Evolutionary conservation across 2,329 filamentous ascomycete genomes (phyloP).

Genomic region (Colletotrichum sp.): DNA sequence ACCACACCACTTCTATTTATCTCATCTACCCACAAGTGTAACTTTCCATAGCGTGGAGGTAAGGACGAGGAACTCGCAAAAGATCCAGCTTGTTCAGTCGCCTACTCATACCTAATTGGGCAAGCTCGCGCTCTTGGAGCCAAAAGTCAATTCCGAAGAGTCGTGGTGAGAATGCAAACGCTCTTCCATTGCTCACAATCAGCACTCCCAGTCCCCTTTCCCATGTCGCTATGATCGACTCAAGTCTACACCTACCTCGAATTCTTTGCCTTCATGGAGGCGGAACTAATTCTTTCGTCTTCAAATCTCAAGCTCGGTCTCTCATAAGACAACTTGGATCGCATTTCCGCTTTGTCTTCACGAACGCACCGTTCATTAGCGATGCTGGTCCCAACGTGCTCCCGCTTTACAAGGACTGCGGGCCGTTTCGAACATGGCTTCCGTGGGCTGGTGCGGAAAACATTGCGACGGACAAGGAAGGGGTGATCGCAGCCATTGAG

Average conservation of each 20-base stretch:
- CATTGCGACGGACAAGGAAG: background rate
- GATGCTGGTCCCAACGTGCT: background rate
- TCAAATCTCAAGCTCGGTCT: background rate
- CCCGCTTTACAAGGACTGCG: background rate
- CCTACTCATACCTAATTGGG: background rate
- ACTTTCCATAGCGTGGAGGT: background rate
- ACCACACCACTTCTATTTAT: background rate
- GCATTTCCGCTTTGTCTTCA: background rate
- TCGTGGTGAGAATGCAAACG: background rate
- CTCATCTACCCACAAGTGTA: background rate
- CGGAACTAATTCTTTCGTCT: background rate
- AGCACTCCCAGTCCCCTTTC: background rate
- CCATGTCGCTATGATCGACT: background rate
- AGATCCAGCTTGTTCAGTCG: background rate
- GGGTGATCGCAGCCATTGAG: background rate
- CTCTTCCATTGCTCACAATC: background rate
- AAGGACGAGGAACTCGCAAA: background rate
- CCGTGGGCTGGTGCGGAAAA: background rate
- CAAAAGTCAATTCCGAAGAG: background rate
- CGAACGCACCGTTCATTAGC: background rate
- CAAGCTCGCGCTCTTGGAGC: background rate
- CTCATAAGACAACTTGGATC: background rate
- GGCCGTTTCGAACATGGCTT: background rate
- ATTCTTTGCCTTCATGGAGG: background rate
- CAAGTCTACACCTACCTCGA: background rate